phyloP scores from a whole-genome alignment of 257 asterid genomes.

The Solanum lycopersicoides region DNA sequence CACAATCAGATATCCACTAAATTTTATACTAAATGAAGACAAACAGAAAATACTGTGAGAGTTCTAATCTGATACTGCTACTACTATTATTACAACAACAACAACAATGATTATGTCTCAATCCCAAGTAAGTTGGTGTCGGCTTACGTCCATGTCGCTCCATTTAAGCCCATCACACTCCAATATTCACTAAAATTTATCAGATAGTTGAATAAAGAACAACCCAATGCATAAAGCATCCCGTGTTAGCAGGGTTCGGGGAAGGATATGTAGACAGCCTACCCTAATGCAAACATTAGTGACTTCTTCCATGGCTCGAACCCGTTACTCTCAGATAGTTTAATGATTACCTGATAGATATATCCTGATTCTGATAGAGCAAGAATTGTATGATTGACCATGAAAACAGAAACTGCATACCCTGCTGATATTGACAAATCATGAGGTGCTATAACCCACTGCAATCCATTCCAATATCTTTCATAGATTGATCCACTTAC shows the following conservation, averaged over 20 bases:
- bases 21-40: neutral
- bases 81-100: neutral
- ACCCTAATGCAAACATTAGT: neutral
- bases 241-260: neutral
- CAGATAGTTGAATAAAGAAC: neutral
- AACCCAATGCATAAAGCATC: neutral
- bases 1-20: neutral
- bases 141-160: neutral
- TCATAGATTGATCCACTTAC: constrained; percentile 81
- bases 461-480: constrained; percentile 86
- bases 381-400: constrained; percentile 61
- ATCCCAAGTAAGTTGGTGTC: neutral
- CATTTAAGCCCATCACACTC: neutral
- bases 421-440: constrained; percentile 55
- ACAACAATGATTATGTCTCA: neutral
- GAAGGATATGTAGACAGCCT: neutral
- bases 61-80: neutral
- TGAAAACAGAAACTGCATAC: constrained; percentile 48
- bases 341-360: constrained; percentile 40
- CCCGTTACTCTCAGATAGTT: neutral
- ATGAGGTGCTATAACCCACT: constrained; percentile 90
- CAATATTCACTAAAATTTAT: neutral
- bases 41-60: neutral
- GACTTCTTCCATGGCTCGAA: neutral
- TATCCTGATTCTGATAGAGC: constrained; percentile 60